Base-by-base conservation (phyloP, 352 stramenopile species). In the Poterioochromonas sp. region DNA sequence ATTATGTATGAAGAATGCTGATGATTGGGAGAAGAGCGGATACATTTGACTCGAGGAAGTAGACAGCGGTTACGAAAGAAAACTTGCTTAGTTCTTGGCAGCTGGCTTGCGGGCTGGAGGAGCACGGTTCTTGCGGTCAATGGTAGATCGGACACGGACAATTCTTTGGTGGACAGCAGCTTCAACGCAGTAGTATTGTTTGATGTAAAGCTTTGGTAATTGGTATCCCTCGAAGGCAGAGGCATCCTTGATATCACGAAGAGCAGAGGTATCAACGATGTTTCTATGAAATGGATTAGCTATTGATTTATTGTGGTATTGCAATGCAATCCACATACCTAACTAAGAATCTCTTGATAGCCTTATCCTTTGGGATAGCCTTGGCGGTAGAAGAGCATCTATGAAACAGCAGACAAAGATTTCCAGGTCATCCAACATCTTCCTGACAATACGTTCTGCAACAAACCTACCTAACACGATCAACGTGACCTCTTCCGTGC, bases 151-250 rank as follows among this genome's bases (percentile, higher is more conserved):
- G 82, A 92, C 95, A 89, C 95, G 93, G 73, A 99, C 95, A 84
- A 99, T 98, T 87, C 95, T 94, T 87, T 98, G 94, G 90, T 99
- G 95, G 79, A 98, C 97, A 76, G 95, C 95, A 68, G 94, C 94
- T 84, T 98, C 94, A 40, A 99, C 93, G 86, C 94, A 98, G 91
- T 99, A 99, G 87, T 98, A 98, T 92, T 98, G 97, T 93, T 99
- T 99, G 84, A 99, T 96, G 91, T 99, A 99, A 81, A 99, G 93
- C 90, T 99, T 99, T 80, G 95, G 95, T 80, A 99, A 87, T 79
- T 93, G 90, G 88, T 99, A 99, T 85, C 96, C 98, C 94, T 92
- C 95, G 90, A 79, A 98, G 91, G 94, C 97, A 81, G 94, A 98
- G 77, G 96, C 94, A 89, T 98, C 95, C 73, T 98, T 94, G 80